A percentile compares a stretch with the other conserved stretches of the same genome.
phyloP scores from a whole-genome alignment of 2,329 filamentous ascomycete species.

The Bipolaris zeicola region DNA sequence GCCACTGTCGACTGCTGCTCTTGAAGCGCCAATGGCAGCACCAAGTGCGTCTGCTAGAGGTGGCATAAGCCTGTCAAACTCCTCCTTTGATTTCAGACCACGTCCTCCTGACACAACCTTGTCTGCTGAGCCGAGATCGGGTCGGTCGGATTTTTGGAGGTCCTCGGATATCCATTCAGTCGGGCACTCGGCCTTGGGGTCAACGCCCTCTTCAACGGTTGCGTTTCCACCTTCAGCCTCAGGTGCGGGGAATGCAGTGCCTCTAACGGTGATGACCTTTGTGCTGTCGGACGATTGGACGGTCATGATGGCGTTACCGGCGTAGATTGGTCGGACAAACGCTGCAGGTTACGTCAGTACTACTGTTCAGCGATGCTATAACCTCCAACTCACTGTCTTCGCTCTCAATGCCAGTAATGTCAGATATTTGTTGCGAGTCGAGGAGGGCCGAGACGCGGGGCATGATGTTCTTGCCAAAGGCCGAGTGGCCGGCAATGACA shows the following conservation, averaged over 20 bases:
- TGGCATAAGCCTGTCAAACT: constrained; percentile 91
- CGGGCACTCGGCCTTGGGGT: constrained; percentile 74
- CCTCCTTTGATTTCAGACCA: constrained; percentile 95
- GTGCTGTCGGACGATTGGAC: constrained; percentile 85
- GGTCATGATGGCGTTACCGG: constrained; percentile 94
- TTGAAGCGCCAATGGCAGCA: constrained; percentile 93
- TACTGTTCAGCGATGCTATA: background rate
- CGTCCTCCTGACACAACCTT: constrained; percentile 92
- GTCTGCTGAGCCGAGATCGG: constrained; percentile 86
- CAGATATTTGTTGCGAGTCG: constrained; percentile 91
- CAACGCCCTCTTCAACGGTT: constrained; percentile 77
- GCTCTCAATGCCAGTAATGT: constrained; percentile 83
- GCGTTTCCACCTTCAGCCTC: constrained; percentile 75
- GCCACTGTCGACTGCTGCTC: constrained; percentile 93
- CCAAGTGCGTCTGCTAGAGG: constrained; percentile 91
- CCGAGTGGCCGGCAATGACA: constrained; percentile 86
- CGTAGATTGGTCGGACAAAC: constrained; percentile 96
- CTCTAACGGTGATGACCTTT: constrained; percentile 91
- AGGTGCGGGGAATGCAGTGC: constrained; percentile 84
- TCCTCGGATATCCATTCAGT: constrained; percentile 95
- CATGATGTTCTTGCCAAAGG: constrained; percentile 94
- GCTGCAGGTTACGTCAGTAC: constrained; percentile 51
- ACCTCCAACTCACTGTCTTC: constrained; percentile 71
- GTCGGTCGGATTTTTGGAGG: constrained; percentile 89
- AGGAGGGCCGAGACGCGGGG: constrained; percentile 89